Base-by-base conservation (phyloP, 306 rosid species). In the Dalbergia cochinchinensis region DNA sequence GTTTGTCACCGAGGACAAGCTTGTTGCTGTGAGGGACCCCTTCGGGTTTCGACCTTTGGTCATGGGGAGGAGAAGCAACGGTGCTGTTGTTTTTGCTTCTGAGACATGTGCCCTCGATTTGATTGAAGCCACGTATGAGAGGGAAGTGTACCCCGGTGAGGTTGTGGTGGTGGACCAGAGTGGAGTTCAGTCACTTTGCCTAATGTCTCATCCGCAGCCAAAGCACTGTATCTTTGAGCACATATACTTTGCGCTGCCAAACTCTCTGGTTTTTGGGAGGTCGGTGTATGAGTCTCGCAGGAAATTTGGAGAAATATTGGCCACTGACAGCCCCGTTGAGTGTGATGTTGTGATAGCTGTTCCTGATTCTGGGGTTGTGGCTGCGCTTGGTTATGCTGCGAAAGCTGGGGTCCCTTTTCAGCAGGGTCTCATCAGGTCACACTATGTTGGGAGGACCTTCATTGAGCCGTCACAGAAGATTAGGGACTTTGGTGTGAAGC, bases 291-390 rank as follows among this genome's bases (percentile, higher is more conserved):
- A 94, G 16, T 89, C 95, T 1, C 84, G 97, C 11, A 80, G 82
- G 5, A 77, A 37, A 33, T 91, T 94, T 64, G 98, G 98, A 3
- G 94, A 91, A 81, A 90, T 94, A 1, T 75, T 94, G 1, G 97
- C 98, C 6, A 85, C 94, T 0, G 97, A 89, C 51, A 86, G 87
- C 22, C 94, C 95, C 0, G 97, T 90, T 7, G 98, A 91, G 11
- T 91, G 97, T 61, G 98, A 94, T 77, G 95, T 94, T 18, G 98
- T 94, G 44, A 91, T 94, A 9, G 92, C 97, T 0, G 98, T 91
- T 60, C 98, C 97, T 0, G 98, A 94, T 79, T 94, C 97, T 0
- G 98, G 98, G 1, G 92, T 91, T 0, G 97, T 91, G 66, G 97
- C 98, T 70, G 98, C 98, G 0, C 91, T 90, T 16, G 97, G 98